phyloP scores from a whole-genome alignment of 345 rosid species.

The Acer yangbiense region DNA sequence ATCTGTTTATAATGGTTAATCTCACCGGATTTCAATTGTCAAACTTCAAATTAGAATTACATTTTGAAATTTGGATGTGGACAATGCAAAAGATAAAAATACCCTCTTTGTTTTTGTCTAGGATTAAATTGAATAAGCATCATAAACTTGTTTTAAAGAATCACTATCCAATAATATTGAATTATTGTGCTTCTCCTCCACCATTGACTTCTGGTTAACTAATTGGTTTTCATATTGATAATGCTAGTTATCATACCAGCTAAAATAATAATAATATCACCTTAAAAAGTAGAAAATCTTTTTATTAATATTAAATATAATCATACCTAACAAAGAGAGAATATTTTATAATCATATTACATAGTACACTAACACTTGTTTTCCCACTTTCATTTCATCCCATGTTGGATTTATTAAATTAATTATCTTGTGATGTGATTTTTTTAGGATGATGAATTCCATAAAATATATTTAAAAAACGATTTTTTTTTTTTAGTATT shows the following conservation, averaged over 20 bases:
- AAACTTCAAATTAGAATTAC: too few species aligned
- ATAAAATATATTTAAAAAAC: too few species aligned
- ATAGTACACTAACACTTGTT: neutral
- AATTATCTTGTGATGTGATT: too few species aligned
- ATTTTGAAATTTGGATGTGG: too few species aligned
- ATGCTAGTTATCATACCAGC: neutral
- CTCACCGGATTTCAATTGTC: too few species aligned
- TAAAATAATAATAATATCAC: neutral
- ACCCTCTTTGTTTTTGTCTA: neutral
- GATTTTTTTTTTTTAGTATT: too few species aligned
- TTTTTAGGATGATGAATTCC: too few species aligned
- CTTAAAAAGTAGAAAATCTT: neutral
- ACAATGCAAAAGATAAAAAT: too few species aligned
- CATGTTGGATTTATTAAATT: neutral
- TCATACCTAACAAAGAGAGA: neutral
- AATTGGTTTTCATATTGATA: neutral
- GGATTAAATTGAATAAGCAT: neutral
- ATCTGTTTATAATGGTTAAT: too few species aligned
- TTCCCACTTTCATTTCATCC: neutral
- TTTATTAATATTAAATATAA: neutral
- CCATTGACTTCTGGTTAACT: neutral
- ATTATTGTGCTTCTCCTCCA: constrained; percentile 4
- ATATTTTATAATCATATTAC: neutral
- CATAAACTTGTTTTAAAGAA: neutral
- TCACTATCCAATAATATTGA: neutral